phyloP scores from a whole-genome alignment of 257 asterid species.

The Salvia splendens region DNA sequence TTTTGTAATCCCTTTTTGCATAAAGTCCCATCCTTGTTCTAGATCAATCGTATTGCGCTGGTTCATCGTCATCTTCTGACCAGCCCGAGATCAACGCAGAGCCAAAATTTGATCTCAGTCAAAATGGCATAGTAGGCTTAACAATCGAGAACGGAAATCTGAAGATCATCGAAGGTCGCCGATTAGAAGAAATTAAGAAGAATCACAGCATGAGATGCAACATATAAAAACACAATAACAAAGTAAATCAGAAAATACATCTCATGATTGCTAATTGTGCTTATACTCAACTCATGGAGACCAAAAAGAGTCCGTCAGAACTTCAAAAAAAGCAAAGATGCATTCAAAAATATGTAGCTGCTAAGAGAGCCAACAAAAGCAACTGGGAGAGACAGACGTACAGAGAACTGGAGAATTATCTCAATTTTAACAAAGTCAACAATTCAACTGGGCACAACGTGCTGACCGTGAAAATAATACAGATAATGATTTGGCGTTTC shows the following conservation, averaged over 20 bases:
- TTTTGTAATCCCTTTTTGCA: conserved; percentile 86
- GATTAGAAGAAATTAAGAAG: not conserved
- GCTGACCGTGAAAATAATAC: not conserved
- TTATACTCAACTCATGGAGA: conserved; percentile 8
- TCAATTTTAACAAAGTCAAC: not conserved
- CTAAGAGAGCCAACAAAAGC: not conserved
- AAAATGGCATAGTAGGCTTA: conserved; percentile 15
- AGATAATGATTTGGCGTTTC: not conserved
- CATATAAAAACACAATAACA: not conserved
- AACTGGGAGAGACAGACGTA: not conserved
- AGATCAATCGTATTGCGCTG: conserved; percentile 72
- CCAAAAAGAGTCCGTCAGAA: not conserved
- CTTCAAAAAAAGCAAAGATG: not conserved
- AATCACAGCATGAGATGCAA: not conserved
- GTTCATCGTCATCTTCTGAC: conserved; percentile 53
- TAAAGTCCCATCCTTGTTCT: conserved; percentile 92
- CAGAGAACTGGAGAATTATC: not conserved
- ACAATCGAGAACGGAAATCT: conserved; percentile 9
- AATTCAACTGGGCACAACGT: not conserved
- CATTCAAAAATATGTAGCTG: not conserved
- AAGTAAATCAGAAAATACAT: not conserved
- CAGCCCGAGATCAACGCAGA: conserved; percentile 31
- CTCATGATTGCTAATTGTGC: not conserved
- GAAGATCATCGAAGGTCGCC: conserved; percentile 4
- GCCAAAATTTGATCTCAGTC: conserved; percentile 26